These are phyloP conservation scores for Avena insularis DNA, from an alignment of 176 grass and related monocot genomes.

Conservation along the genomic window DNA sequence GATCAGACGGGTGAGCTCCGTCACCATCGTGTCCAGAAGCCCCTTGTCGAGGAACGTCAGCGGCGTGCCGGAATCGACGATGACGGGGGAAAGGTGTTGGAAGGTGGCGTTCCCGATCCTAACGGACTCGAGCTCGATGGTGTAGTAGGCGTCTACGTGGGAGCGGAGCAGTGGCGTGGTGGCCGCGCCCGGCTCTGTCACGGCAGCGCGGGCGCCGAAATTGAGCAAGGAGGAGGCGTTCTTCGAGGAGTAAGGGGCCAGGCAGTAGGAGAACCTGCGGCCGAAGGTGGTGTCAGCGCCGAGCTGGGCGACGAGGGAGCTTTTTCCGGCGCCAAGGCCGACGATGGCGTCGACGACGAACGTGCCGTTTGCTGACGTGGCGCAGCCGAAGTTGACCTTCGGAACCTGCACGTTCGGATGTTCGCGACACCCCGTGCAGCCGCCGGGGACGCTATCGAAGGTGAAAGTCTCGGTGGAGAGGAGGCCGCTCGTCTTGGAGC, in stretches of 20 bases:
- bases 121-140: too few relatives aligned
- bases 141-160: too few relatives aligned
- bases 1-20: constrained; percentile 41
- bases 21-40: constrained; percentile 31
- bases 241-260: constrained; percentile 35
- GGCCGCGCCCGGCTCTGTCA: constrained; percentile 35
- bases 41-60: constrained; percentile 43
- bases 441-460: neutral
- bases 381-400: constrained; percentile 9
- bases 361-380: constrained; percentile 20
- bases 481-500: neutral
- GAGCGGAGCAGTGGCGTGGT: neutral
- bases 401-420: constrained; percentile 55
- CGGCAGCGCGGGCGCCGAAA: constrained; percentile 56
- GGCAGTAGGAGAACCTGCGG: constrained; percentile 78
- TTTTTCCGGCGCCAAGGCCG: constrained; percentile 48
- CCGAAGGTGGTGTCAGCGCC: constrained; percentile 4
- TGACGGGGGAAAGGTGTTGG: neutral
- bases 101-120: too few relatives aligned
- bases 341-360: constrained; percentile 25
- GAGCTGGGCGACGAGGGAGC: constrained; percentile 38
- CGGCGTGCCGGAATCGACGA: constrained; percentile 71
- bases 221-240: constrained; percentile 48
- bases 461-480: neutral
- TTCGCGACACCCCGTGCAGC: neutral